phyloP scores from a whole-genome alignment of 805 yeast species.

The Debaryomyces hansenii region DNA sequence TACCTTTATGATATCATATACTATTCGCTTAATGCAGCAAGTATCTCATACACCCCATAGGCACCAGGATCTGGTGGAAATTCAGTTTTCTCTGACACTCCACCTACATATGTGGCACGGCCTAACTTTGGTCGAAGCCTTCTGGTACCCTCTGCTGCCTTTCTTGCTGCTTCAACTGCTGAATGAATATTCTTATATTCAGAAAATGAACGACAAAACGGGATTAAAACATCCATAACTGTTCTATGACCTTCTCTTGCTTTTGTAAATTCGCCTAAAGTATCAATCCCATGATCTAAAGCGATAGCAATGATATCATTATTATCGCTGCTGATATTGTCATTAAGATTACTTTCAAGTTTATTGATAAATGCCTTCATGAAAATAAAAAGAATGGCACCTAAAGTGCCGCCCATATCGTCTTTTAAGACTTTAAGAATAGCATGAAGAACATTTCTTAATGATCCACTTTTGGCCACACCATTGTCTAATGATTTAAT shows the following conservation, averaged over 20 bases:
- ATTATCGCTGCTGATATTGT: constrained; percentile 6
- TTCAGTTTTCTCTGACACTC: constrained; percentile 19
- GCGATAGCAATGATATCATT: constrained; percentile 19
- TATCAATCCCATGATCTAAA: constrained; percentile 23
- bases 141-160: constrained; percentile 36
- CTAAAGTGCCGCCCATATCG: constrained; percentile 42
- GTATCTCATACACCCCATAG: constrained; percentile 35
- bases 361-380: constrained; percentile 9
- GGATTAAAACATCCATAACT: constrained; percentile 40
- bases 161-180: constrained; percentile 26
- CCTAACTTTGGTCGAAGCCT: constrained; percentile 34
- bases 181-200: constrained; percentile 16
- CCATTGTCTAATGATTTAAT: constrained; percentile 19
- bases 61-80: constrained; percentile 45
- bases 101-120: constrained; percentile 39
- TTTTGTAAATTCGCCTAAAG: constrained; percentile 30
- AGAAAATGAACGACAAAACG: constrained; percentile 25
- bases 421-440: constrained; percentile 28
- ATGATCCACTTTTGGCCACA: constrained; percentile 21
- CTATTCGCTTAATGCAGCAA: constrained; percentile 18
- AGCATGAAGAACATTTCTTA: constrained; percentile 19
- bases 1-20: no score
- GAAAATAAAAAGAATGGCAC: constrained; percentile 37
- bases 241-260: constrained; percentile 41
- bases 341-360: constrained; percentile 12